phyloP scores from a whole-genome alignment of 352 stramenopile genomes.

The Plasmopara viticola region DNA sequence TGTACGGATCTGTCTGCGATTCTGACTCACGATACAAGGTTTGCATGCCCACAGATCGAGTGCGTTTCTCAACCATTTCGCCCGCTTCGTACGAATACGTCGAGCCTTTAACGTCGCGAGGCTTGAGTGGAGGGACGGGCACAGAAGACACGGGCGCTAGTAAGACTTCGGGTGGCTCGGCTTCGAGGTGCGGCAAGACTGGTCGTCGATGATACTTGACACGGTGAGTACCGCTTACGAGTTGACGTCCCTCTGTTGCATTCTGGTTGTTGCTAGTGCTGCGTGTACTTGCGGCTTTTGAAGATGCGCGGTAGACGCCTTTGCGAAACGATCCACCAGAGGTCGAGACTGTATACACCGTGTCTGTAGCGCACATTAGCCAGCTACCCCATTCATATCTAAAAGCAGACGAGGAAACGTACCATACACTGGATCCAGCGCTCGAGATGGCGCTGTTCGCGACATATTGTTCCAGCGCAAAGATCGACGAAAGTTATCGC shows the following conservation, averaged over 20 bases:
- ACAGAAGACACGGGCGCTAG: conserved; percentile 53
- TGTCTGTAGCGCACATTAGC: conserved; percentile 32
- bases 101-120: conserved; percentile 6
- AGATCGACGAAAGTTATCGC: background rate
- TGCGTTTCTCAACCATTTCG: conserved; percentile 36
- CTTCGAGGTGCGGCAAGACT: conserved; percentile 83
- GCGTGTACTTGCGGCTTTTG: conserved; percentile 21
- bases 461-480: conserved; percentile 35
- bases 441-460: conserved; percentile 42
- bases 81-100: conserved; percentile 20
- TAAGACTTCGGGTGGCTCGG: conserved; percentile 81
- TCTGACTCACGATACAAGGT: conserved; percentile 91
- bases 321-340: conserved; percentile 58
- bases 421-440: conserved; percentile 80
- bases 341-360: conserved; percentile 69
- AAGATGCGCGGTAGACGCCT: conserved; percentile 41
- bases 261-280: conserved; percentile 33
- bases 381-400: conserved; percentile 4
- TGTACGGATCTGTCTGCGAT: conserved; percentile 91
- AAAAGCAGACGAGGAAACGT: background rate
- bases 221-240: conserved; percentile 67
- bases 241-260: conserved; percentile 19
- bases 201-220: conserved; percentile 88
- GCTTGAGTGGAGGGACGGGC: conserved; percentile 5
- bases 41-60: conserved; percentile 80